A percentile compares a stretch with the other conserved stretches of the same genome.
Evolutionary conservation across 2,329 filamentous ascomycete genomes (phyloP).

Genomic region (Lomentospora prolificans): DNA sequence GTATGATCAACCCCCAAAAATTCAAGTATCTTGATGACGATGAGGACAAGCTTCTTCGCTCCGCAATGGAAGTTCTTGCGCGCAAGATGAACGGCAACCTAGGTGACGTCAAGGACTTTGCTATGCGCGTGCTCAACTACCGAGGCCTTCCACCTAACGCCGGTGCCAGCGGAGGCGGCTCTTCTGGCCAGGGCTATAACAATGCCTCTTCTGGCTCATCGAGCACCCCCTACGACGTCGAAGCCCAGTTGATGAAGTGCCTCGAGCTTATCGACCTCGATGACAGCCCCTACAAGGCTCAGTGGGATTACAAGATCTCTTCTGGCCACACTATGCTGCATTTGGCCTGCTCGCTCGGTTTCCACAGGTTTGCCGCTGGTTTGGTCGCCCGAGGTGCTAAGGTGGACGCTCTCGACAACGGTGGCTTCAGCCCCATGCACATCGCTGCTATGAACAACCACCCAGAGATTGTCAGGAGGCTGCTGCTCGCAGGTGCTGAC

Average conservation of each 20-base stretch:
- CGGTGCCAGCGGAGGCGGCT: slow-evolving; percentile 26
- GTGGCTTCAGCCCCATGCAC: slow-evolving; percentile 74
- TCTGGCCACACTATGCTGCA: slow-evolving; percentile 77
- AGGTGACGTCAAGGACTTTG: slow-evolving; percentile 51
- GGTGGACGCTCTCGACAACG: slow-evolving; percentile 63
- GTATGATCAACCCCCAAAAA: slow-evolving; percentile 15
- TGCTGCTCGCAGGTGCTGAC: slow-evolving; percentile 66
- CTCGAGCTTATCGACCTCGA: slow-evolving; percentile 73
- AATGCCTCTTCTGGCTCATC: slow-evolving; percentile 26
- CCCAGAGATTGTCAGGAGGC: slow-evolving; percentile 62
- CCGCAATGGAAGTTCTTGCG: slow-evolving; percentile 54
- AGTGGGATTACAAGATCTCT: slow-evolving; percentile 52
- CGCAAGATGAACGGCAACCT: slow-evolving; percentile 55
- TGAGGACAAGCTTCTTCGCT: slow-evolving; percentile 57
- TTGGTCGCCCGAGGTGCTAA: slow-evolving; percentile 70
- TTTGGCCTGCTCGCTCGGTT: slow-evolving; percentile 64
- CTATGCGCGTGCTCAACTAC: slow-evolving; percentile 42
- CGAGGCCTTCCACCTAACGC: slow-evolving; percentile 5
- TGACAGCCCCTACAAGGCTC: slow-evolving; percentile 57
- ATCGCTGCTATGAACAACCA: slow-evolving; percentile 70
- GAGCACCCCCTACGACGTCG: slow-evolving; percentile 35
- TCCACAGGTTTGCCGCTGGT: slow-evolving; percentile 66
- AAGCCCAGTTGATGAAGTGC: slow-evolving; percentile 59
- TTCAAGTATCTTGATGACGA: slow-evolving; percentile 71
- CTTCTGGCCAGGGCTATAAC: slow-evolving; percentile 33